Conservation (phyloP, 768 basidiomycete species). For the Mycena alexandri region DNA sequence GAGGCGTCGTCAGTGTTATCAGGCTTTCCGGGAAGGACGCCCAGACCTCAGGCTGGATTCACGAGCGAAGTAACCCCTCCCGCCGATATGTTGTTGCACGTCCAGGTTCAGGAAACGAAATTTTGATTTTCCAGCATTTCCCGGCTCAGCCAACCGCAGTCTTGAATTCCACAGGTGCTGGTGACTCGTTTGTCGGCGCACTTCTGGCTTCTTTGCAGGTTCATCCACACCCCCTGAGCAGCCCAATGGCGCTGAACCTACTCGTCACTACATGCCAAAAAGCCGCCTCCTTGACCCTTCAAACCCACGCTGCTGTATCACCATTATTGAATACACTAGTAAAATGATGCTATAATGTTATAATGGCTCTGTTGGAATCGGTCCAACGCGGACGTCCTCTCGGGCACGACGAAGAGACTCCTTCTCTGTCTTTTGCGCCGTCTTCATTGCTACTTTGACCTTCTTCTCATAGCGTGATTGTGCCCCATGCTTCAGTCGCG, state of each 20-base stretch:
- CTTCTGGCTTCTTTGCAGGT: constrained; percentile 76
- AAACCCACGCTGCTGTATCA: constrained; percentile 74
- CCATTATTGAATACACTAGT: constrained; percentile 56
- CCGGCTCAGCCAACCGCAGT: constrained; percentile 63
- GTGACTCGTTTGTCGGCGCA: constrained; percentile 90
- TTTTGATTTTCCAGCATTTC: constrained; percentile 80
- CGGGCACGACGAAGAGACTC: constrained; percentile 65
- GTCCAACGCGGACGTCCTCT: constrained; percentile 74
- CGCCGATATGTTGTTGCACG: constrained; percentile 66
- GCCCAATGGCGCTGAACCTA: constrained; percentile 56
- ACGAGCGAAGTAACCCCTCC: constrained; percentile 59
- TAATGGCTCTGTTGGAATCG: constrained; percentile 43
- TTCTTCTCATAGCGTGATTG: constrained; percentile 70
- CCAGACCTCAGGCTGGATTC: constrained; percentile 62
- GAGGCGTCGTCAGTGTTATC: constrained; percentile 76
- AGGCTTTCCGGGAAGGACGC: constrained; percentile 59
- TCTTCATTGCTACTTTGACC: constrained; percentile 54
- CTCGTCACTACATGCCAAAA: constrained; percentile 70
- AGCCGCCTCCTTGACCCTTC: constrained; percentile 72
- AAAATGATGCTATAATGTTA: constrained; percentile 16
- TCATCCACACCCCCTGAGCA: constrained; percentile 58
- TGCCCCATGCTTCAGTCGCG: constrained; percentile 82
- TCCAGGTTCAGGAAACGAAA: constrained; percentile 57
- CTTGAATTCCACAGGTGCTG: constrained; percentile 91
- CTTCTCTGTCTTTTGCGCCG: constrained; percentile 52